Evolutionary conservation across 495 filamentous ascomycete species (phyloP).

Genomic region (Penicillium argentinense): DNA sequence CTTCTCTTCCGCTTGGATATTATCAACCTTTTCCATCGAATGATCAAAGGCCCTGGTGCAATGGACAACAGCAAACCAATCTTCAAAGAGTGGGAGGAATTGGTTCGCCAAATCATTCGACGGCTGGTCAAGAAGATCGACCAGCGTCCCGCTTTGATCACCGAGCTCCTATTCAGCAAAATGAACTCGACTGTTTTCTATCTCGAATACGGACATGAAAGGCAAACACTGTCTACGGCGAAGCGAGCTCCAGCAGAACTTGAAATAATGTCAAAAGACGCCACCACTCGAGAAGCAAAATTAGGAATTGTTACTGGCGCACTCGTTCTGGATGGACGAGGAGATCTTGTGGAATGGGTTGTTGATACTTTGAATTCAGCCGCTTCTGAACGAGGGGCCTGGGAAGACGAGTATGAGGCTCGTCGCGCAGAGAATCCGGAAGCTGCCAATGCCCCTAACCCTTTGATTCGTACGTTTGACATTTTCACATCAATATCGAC

Average conservation of each 20-base stretch:
- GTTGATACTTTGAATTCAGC: constrained; percentile 67
- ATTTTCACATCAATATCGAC: not conserved
- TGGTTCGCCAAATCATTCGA: constrained; percentile 77
- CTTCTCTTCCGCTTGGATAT: constrained; percentile 90
- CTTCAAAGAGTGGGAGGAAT: constrained; percentile 89
- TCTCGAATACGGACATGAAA: constrained; percentile 87
- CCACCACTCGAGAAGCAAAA: constrained; percentile 63
- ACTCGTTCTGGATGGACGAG: constrained; percentile 72
- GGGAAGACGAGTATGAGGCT: constrained; percentile 71
- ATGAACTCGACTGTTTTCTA: constrained; percentile 79
- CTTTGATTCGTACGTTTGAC: constrained; percentile 41
- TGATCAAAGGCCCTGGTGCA: constrained; percentile 88
- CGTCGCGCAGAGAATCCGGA: constrained; percentile 45
- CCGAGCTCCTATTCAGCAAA: constrained; percentile 94
- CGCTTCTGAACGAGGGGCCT: constrained; percentile 70
- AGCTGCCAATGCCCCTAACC: constrained; percentile 34
- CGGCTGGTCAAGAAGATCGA: constrained; percentile 76
- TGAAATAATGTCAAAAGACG: constrained; percentile 66
- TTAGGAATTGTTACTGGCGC: constrained; percentile 76
- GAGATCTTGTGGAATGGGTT: constrained; percentile 77
- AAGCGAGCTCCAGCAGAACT: constrained; percentile 71
- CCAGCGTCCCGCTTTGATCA: constrained; percentile 75
- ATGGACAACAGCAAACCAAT: constrained; percentile 61
- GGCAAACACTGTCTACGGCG: constrained; percentile 59
- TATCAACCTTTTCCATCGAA: constrained; percentile 79